Conservation (phyloP, 164 flowering plant species). For the Aristolochia contorta region DNA sequence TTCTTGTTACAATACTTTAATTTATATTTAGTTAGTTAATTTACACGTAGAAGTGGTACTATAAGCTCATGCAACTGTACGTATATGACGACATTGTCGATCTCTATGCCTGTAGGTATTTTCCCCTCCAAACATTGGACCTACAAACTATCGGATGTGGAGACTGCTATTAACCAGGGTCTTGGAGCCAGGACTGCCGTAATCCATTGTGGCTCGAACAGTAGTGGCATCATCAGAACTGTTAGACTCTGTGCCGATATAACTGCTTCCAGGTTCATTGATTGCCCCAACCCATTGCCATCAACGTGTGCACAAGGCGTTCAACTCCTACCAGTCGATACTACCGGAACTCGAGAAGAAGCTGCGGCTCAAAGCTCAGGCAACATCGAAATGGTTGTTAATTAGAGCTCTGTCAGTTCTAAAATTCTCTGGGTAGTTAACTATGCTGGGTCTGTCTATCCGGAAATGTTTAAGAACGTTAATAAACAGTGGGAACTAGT, state of each 20-base stretch:
- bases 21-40: too few relatives aligned
- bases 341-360: not conserved
- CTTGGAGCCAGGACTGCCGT: not conserved
- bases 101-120: too few relatives aligned
- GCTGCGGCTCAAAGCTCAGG: too few relatives aligned
- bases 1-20: too few relatives aligned
- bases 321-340: not conserved
- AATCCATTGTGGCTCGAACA: not conserved
- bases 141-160: not conserved
- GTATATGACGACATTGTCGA: not conserved
- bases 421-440: too few relatives aligned
- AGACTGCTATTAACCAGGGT: not conserved
- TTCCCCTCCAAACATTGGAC: too few relatives aligned
- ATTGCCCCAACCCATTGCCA: not conserved
- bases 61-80: too few relatives aligned
- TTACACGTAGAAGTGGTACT: too few relatives aligned
- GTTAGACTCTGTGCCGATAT: not conserved
- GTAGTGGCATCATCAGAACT: not conserved
- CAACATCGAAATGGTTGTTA: constrained; percentile 1
- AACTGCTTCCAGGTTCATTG: not conserved
- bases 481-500: too few relatives aligned
- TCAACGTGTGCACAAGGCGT: not conserved
- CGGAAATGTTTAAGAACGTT: too few relatives aligned
- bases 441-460: too few relatives aligned
- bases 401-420: too few relatives aligned